Conservation (phyloP, 2,329 filamentous ascomycete genomes). For the Colletotrichum aenigma region DNA sequence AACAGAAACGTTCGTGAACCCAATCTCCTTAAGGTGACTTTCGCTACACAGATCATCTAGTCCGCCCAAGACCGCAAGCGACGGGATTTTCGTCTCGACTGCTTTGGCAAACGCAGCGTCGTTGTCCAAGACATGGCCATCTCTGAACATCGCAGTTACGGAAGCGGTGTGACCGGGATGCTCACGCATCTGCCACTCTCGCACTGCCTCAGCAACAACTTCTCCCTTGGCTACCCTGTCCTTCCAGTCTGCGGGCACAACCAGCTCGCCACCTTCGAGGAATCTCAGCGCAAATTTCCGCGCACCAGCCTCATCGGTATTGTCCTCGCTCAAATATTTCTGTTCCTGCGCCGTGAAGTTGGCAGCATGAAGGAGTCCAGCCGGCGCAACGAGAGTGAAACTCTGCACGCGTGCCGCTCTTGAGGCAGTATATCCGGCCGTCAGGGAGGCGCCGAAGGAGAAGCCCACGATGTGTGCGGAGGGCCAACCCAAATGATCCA, state of each 20-base stretch:
- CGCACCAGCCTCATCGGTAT: slow-evolving; percentile 32
- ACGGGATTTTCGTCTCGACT: slow-evolving; percentile 3
- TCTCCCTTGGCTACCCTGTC: slow-evolving; percentile 43
- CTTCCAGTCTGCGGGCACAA: slow-evolving; percentile 48
- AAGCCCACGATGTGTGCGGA: slow-evolving; percentile 50
- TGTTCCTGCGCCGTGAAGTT: slow-evolving; percentile 31
- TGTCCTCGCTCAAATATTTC: slow-evolving; percentile 25
- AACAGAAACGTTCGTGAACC: slow-evolving; percentile 25
- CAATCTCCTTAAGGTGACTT: slow-evolving; percentile 14
- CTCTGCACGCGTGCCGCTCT: slow-evolving; percentile 32
- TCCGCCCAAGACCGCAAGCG: slow-evolving; percentile 26
- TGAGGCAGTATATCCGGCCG: slow-evolving; percentile 39
- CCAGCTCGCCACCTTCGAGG: slow-evolving; percentile 46
- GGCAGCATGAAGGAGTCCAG: slow-evolving; percentile 39
- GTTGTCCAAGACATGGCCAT: slow-evolving; percentile 45
- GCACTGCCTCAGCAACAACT: slow-evolving; percentile 50
- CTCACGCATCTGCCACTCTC: slow-evolving; percentile 50
- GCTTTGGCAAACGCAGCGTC: slow-evolving; percentile 26
- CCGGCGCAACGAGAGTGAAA: slow-evolving; percentile 50
- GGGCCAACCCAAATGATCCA: slow-evolving; percentile 45
- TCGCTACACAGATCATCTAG: slow-evolving; percentile 24
- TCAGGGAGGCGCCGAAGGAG: slow-evolving; percentile 51
- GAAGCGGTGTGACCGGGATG: slow-evolving; percentile 50
- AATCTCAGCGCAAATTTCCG: slow-evolving; percentile 38
- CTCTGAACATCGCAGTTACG: slow-evolving; percentile 49